phyloP scores from a whole-genome alignment of 192 early-diverging fungal species.

The Coemansia sp. region DNA sequence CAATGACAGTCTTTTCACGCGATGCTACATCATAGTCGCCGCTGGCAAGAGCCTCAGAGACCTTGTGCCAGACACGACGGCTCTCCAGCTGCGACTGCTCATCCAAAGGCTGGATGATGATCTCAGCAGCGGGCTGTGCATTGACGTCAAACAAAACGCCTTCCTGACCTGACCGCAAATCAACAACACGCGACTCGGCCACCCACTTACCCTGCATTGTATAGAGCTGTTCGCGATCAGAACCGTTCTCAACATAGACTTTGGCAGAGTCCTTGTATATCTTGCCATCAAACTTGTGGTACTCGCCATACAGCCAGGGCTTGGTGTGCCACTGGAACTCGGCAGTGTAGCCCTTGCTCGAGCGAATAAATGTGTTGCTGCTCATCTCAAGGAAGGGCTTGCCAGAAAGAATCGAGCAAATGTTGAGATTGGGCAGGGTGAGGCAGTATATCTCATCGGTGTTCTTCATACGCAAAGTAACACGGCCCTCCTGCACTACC shows the following conservation, averaged over 20 bases:
- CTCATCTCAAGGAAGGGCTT: conserved; percentile 62
- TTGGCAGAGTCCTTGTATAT: conserved; percentile 35
- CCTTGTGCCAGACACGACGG: conserved; percentile 65
- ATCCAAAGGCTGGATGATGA: conserved; percentile 53
- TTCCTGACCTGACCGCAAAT: conserved; percentile 50
- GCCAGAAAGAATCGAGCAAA: conserved; percentile 70
- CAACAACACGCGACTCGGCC: conserved; percentile 57
- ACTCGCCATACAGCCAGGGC: conserved; percentile 76
- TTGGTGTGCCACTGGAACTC: conserved; percentile 70
- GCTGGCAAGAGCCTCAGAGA: conserved; percentile 60
- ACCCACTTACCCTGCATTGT: conserved; percentile 66
- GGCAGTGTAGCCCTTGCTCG: conserved; percentile 52
- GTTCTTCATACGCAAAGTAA: conserved; percentile 58
- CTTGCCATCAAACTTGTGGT: conserved; percentile 70
- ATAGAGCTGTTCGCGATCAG: conserved; percentile 31
- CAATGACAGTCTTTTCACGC: conserved; percentile 64
- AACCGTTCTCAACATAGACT: conserved; percentile 14
- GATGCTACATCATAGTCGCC: conserved; percentile 69
- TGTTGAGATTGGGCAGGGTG: conserved; percentile 67
- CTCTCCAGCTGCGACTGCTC: conserved; percentile 64
- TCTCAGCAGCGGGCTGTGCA: conserved; percentile 52
- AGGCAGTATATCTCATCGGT: conserved; percentile 67
- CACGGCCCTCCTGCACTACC: conserved; percentile 74
- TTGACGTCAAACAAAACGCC: conserved; percentile 60
- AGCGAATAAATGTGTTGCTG: conserved; percentile 57